phyloP scores from a whole-genome alignment of 1,284 basidiomycete species.

The Tranzscheliella williamsii region DNA sequence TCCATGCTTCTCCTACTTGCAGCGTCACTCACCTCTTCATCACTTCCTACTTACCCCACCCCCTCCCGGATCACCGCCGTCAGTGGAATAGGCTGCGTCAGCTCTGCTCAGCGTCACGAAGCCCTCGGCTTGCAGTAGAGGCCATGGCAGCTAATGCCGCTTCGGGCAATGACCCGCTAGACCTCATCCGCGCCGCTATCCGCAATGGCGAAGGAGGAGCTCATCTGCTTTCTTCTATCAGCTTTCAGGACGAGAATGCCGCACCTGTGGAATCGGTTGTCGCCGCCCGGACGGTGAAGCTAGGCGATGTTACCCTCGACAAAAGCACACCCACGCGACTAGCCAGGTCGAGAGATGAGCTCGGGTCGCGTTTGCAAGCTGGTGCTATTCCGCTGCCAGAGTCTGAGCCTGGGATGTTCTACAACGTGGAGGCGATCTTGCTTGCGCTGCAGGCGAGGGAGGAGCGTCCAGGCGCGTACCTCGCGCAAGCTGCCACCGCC shows the following conservation, averaged over 20 bases:
- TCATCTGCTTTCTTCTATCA: slow-evolving; percentile 14
- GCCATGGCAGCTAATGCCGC: slow-evolving; percentile 6
- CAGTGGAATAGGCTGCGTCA: no score
- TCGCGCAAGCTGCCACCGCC: slow-evolving; percentile 46
- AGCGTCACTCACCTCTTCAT: no score
- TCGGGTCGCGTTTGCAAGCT: slow-evolving; percentile 13
- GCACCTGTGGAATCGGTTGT: slow-evolving; percentile 12
- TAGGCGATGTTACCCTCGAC: slow-evolving; percentile 11
- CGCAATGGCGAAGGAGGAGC: neutral
- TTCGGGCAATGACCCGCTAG: slow-evolving; percentile 5
- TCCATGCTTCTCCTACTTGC: no score
- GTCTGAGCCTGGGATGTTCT: slow-evolving; percentile 38
- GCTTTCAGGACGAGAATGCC: slow-evolving; percentile 15
- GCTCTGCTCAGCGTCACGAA: no score
- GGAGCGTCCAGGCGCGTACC: slow-evolving; percentile 52
- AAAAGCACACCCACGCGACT: slow-evolving; percentile 24
- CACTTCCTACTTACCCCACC: no score
- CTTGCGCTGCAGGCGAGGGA: slow-evolving; percentile 49
- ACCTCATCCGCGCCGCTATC: slow-evolving; percentile 31
- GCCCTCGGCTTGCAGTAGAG: no score
- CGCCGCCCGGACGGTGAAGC: slow-evolving; percentile 8
- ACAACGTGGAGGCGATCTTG: slow-evolving; percentile 48
- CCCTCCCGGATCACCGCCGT: no score
- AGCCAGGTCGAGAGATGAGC: slow-evolving; percentile 28
- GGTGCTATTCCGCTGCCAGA: slow-evolving; percentile 13